These are phyloP conservation scores for Waltergamsia citrina DNA, from an alignment of 2,329 filamentous ascomycete species.

Conservation along the genomic window DNA sequence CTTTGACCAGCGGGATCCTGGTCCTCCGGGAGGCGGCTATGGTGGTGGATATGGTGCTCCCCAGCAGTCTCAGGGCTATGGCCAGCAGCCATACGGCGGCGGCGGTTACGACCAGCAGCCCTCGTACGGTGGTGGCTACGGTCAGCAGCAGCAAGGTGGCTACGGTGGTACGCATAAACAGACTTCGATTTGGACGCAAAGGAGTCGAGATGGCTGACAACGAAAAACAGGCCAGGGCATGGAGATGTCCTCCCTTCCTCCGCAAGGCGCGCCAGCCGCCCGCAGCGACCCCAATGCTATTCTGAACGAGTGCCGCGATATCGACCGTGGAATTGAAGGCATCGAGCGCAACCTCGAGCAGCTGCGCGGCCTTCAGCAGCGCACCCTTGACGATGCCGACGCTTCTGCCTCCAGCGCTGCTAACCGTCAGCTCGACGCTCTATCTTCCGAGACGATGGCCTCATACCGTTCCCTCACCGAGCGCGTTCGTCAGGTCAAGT, in stretches of 20 bases:
- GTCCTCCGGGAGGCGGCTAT: slow-evolving; percentile 18
- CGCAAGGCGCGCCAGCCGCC: slow-evolving; percentile 37
- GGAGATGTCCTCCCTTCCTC: slow-evolving; percentile 61
- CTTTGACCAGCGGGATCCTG: slow-evolving; percentile 44
- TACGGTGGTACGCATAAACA: slow-evolving; percentile 17
- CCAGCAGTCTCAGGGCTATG: slow-evolving; percentile 9
- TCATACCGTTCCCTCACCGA: slow-evolving; percentile 72
- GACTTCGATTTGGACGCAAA: not conserved
- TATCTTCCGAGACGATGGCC: slow-evolving; percentile 73
- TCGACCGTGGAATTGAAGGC: slow-evolving; percentile 67
- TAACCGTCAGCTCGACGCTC: slow-evolving; percentile 60
- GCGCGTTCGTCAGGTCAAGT: slow-evolving; percentile 75
- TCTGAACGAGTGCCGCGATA: slow-evolving; percentile 74
- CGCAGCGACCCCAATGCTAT: slow-evolving; percentile 61
- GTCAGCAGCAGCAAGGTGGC: slow-evolving; percentile 11
- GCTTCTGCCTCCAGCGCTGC: slow-evolving; percentile 56
- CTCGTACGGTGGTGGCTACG: slow-evolving; percentile 1
- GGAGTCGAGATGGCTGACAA: not conserved
- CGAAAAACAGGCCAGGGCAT: slow-evolving; percentile 38
- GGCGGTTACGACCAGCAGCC: slow-evolving; percentile 7
- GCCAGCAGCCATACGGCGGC: slow-evolving; percentile 12
- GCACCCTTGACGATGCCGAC: slow-evolving; percentile 66
- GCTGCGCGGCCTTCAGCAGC: slow-evolving; percentile 61
- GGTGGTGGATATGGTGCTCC: slow-evolving; percentile 16
- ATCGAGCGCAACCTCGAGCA: slow-evolving; percentile 65